Conservation (phyloP, 345 rosid genomes). For the Arabidopsis suecica region DNA sequence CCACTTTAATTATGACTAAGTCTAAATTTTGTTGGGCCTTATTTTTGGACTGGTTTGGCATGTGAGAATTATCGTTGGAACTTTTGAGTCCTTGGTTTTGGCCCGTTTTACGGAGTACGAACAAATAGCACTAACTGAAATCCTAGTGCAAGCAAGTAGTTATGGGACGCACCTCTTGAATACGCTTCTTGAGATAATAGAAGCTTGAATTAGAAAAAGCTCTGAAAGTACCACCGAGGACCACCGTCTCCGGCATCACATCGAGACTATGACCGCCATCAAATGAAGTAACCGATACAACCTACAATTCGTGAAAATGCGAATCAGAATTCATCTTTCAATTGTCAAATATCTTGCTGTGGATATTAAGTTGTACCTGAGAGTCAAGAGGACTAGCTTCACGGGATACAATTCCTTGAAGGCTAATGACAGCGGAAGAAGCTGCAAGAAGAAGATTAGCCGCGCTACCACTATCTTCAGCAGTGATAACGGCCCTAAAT, state of each 20-base stretch:
- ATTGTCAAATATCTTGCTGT: not conserved
- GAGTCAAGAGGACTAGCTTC: constrained; percentile 89
- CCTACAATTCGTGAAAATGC: constrained; percentile 43
- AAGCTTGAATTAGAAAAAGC: constrained; percentile 81
- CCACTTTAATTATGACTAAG: not conserved
- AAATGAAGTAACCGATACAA: constrained; percentile 78
- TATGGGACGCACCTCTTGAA: constrained; percentile 59
- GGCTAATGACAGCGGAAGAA: constrained; percentile 75
- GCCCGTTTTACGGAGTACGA: not conserved
- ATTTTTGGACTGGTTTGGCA: not conserved
- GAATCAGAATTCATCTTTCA: not conserved
- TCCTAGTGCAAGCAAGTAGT: constrained; percentile 6
- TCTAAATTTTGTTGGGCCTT: not conserved
- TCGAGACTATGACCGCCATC: constrained; percentile 65
- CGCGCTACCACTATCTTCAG: constrained; percentile 41
- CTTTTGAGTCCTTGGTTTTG: not conserved
- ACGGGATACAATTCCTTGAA: constrained; percentile 86
- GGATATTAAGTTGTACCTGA: constrained; percentile 50
- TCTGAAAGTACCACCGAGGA: constrained; percentile 77
- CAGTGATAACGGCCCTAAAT: constrained; percentile 65
- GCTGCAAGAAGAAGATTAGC: constrained; percentile 70
- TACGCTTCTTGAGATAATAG: constrained; percentile 67
- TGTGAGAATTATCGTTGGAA: not conserved
- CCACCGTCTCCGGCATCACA: constrained; percentile 57
- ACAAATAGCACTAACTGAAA: not conserved